phyloP scores from a whole-genome alignment of 148 eudicot species.

The Rheum nobile region DNA sequence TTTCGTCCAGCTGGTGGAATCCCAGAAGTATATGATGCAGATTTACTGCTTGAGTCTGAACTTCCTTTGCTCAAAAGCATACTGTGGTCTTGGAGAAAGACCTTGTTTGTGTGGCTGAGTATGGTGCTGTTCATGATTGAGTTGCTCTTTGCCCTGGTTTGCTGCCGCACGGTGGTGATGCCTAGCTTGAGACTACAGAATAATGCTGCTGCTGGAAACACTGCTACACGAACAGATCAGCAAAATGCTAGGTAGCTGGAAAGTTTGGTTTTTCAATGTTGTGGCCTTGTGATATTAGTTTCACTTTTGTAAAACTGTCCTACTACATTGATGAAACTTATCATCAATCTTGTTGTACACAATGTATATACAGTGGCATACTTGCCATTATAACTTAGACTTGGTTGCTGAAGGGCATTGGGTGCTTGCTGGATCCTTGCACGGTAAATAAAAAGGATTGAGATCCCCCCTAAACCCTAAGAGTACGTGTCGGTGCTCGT shows the following conservation, averaged over 20 bases:
- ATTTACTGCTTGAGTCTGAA: conserved; percentile 50
- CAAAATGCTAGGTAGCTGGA: neutral
- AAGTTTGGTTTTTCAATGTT: neutral
- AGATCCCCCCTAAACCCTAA: too few species aligned
- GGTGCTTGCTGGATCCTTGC: neutral
- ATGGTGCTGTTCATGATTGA: conserved; percentile 43
- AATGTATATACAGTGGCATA: neutral
- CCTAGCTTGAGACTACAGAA: conserved; percentile 35
- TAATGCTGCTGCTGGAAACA: neutral
- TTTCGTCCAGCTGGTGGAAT: conserved; percentile 53
- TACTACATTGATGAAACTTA: neutral
- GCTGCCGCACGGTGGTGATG: conserved; percentile 51
- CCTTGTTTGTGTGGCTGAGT: conserved; percentile 63
- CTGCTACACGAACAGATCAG: neutral
- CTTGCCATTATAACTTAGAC: neutral
- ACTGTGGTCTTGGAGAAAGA: conserved; percentile 67
- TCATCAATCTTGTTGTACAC: neutral
- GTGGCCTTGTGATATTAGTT: neutral
- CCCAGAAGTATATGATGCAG: conserved; percentile 76
- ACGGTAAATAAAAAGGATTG: too few species aligned
- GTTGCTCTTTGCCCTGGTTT: conserved; percentile 48
- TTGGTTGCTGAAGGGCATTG: neutral
- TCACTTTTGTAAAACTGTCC: neutral
- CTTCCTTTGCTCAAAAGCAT: conserved; percentile 68
- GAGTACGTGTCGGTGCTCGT: too few species aligned